Base-by-base conservation (phyloP, 192 early-diverging fungal species). In the Rhizoclosmatium globosum region DNA sequence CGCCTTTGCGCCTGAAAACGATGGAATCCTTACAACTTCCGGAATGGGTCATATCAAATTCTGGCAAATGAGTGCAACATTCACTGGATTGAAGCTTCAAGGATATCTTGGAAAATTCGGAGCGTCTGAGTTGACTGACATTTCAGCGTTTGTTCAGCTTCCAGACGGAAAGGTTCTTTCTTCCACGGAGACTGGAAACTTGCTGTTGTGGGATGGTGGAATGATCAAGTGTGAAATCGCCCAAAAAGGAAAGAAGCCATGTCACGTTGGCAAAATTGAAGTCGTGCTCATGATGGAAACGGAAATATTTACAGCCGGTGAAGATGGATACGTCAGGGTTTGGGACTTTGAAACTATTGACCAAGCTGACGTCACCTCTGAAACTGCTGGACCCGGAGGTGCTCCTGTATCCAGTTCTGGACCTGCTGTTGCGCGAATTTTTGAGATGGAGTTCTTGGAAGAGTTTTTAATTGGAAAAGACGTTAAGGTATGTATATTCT, bases 31-130 rank as follows among this genome's bases (percentile, higher is more conserved):
- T 43, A 88, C 87, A 21, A 91, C 90, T 2, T 85, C 90, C 9
- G 90, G 90, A 47, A 91, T 91, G 89, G 90, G 90, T 6, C 90
- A 91, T 77, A 91, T 91, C 57, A 91, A 91, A 77, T 91, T 91
- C 76, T 91, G 90, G 90, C 74, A 79, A 61, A 91, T 91, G 84
- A 65, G 88, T 0, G 82, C 81, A 3, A 91, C 90, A 1, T 91
- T 91, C 74, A 91, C 90, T 2, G 90, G 90, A 3, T 78, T 91
- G 4, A 91, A 91, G 66, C 82, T 91, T 38, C 90, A 91, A 76
- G 88, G 86, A 9, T 89, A 86, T 64, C 53, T 91, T 42, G 90
- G 90, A 17, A 91, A 91, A 76, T 91, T 91, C 79, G 90, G 90
- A 2, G 81, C 86, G 21, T 85, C 84, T 0, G 89, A 91, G 79